Evolutionary conservation across 2,329 filamentous ascomycete genomes (phyloP).

Genomic region (Ceratocystis albifundus): DNA sequence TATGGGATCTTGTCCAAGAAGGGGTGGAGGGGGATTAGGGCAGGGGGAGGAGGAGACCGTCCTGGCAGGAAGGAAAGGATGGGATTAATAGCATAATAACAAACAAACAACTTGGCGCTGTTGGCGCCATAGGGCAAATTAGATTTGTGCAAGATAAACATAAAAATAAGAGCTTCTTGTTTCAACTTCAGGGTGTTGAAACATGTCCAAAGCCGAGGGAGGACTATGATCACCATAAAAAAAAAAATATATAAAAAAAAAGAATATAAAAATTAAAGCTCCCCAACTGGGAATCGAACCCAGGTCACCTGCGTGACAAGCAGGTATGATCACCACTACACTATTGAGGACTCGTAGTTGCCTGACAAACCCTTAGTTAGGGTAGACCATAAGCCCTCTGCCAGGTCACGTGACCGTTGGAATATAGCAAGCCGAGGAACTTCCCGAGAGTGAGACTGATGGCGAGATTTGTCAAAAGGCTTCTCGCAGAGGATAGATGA

Average conservation of each 20-base stretch:
- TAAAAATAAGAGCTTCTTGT: neutral
- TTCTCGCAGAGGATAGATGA: no score
- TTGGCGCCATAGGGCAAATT: no score
- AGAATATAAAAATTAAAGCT: neutral
- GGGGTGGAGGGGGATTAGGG: no score
- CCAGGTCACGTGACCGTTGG: neutral
- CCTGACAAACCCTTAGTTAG: neutral
- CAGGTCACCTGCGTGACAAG: conserved; percentile 18
- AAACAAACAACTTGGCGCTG: no score
- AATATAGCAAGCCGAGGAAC: no score
- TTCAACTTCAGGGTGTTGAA: no score
- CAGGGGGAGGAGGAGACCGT: neutral
- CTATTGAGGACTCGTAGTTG: conserved; percentile 3
- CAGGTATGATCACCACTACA: conserved; percentile 17
- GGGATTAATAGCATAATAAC: no score
- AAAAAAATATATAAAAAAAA: neutral
- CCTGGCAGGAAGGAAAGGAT: neutral
- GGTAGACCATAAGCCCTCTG: neutral
- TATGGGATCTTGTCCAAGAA: neutral
- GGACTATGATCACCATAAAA: no score
- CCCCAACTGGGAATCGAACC: conserved; percentile 17
- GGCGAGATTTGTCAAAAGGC: no score
- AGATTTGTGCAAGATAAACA: no score
- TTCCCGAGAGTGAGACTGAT: no score
- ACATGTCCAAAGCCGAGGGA: no score